Conservation (phyloP, 352 stramenopile species). For the Phytophthora chlamydospora region DNA sequence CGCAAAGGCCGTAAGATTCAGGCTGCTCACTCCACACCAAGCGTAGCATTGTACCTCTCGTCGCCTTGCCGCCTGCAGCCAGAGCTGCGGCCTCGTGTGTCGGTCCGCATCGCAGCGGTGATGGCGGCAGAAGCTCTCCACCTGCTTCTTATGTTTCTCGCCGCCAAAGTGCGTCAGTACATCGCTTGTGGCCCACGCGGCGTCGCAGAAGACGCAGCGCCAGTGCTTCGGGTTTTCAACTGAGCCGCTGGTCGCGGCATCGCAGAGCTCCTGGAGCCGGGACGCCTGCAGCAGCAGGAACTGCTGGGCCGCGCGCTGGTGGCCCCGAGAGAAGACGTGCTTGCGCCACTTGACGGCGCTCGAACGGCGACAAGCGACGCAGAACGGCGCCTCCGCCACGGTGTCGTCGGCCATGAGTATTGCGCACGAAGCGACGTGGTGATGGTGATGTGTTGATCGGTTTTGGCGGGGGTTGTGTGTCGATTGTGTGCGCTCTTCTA, state of each 20-base stretch:
- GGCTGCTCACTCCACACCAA: background rate
- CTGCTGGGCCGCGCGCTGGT: slow-evolving; percentile 49
- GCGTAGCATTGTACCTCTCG: slow-evolving; percentile 36
- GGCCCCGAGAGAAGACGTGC: slow-evolving; percentile 66
- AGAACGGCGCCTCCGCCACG: slow-evolving; percentile 52
- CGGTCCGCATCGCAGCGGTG: slow-evolving; percentile 62
- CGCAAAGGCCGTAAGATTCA: slow-evolving; percentile 10
- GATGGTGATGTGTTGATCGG: slow-evolving; percentile 4
- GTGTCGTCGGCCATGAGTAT: slow-evolving; percentile 23
- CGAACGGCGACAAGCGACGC: slow-evolving; percentile 61
- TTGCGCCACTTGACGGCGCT: slow-evolving; percentile 70
- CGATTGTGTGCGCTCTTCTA: slow-evolving; percentile 22
- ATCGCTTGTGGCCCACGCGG: slow-evolving; percentile 8
- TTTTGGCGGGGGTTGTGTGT: slow-evolving; percentile 18
- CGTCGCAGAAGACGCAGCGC: slow-evolving; percentile 57
- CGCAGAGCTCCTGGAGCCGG: slow-evolving; percentile 39
- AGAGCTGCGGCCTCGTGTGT: slow-evolving; percentile 43
- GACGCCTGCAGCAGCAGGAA: slow-evolving; percentile 45
- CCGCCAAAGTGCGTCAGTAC: slow-evolving; percentile 52
- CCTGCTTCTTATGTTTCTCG: slow-evolving; percentile 35
- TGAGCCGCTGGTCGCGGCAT: slow-evolving; percentile 3
- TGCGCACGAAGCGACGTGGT: too few relatives aligned
- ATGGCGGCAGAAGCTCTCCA: slow-evolving; percentile 60
- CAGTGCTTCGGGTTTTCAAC: slow-evolving; percentile 6
- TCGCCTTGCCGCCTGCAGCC: slow-evolving; percentile 27